Conservation (phyloP, 1,284 basidiomycete species). For the Ustilago shanxiensis region DNA sequence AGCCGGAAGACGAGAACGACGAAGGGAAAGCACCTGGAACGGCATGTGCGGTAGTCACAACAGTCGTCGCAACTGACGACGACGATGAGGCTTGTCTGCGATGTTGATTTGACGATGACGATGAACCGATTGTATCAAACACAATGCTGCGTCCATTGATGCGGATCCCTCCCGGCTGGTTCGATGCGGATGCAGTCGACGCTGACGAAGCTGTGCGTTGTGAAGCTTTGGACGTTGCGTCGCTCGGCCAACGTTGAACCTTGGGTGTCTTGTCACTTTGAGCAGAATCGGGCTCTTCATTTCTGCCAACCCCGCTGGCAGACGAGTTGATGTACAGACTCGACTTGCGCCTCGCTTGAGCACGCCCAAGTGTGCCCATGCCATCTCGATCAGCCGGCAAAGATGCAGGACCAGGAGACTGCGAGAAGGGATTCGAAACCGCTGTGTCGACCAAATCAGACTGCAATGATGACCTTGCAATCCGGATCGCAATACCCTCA, state of each 20-base stretch:
- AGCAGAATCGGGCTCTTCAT: neutral
- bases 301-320: slow-evolving; percentile 6
- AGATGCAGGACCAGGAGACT: slow-evolving; percentile 49
- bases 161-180: slow-evolving; percentile 28
- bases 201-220: slow-evolving; percentile 25
- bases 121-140: slow-evolving; percentile 21
- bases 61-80: slow-evolving; percentile 25
- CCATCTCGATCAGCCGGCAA: slow-evolving; percentile 37
- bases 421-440: slow-evolving; percentile 51
- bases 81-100: slow-evolving; percentile 34
- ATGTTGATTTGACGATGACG: slow-evolving; percentile 13
- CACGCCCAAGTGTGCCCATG: slow-evolving; percentile 25
- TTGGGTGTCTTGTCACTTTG: slow-evolving; percentile 21
- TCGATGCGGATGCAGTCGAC: slow-evolving; percentile 23
- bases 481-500: slow-evolving; percentile 38
- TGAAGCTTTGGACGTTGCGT: slow-evolving; percentile 16
- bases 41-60: slow-evolving; percentile 34
- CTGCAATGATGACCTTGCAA: slow-evolving; percentile 14
- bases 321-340: slow-evolving; percentile 42
- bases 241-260: slow-evolving; percentile 41
- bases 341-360: slow-evolving; percentile 36
- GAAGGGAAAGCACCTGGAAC: slow-evolving; percentile 48
- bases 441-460: slow-evolving; percentile 36
- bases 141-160: slow-evolving; percentile 51
- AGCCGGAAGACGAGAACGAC: slow-evolving; percentile 35